Evolutionary conservation across 208 protist genomes (phyloP).

Genomic region (Acanthamoeba triangularis): DNA sequence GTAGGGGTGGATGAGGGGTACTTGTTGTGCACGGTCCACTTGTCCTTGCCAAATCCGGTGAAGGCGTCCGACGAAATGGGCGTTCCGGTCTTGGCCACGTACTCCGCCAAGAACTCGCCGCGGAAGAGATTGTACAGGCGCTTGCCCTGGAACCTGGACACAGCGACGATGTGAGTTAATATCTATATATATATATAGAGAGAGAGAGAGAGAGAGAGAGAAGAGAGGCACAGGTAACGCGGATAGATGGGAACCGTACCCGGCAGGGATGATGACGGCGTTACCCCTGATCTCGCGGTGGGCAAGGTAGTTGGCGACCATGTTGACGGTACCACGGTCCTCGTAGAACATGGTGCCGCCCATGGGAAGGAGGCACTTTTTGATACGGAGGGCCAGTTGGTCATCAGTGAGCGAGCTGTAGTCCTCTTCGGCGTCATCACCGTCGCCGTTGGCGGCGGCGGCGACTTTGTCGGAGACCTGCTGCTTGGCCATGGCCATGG

Average conservation of each 20-base stretch:
- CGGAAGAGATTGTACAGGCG: conserved; percentile 76
- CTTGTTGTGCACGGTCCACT: conserved; percentile 61
- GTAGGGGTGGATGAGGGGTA: too few species aligned
- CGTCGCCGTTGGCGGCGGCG: too few species aligned
- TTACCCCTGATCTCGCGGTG: conserved; percentile 24
- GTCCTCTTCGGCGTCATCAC: not conserved
- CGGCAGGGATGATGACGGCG: conserved; percentile 47
- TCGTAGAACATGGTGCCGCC: conserved; percentile 65
- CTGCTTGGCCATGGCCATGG: conserved; percentile 8
- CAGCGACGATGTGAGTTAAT: too few species aligned
- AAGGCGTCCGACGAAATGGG: conserved; percentile 49
- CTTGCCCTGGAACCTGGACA: conserved; percentile 59
- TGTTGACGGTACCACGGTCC: conserved; percentile 10
- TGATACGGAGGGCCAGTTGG: not conserved
- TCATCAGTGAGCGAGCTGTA: not conserved
- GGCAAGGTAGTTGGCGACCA: not conserved
- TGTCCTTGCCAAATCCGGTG: conserved; percentile 70
- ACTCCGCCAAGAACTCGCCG: conserved; percentile 48
- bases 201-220: too few species aligned
- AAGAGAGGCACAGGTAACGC: too few species aligned
- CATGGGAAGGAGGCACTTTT: conserved; percentile 53
- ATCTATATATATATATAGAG: too few species aligned
- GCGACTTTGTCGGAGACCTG: not conserved
- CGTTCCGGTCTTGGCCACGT: conserved; percentile 1
- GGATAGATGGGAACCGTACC: not conserved